Conservation (phyloP, 768 basidiomycete species). For the Paxillus involutus region DNA sequence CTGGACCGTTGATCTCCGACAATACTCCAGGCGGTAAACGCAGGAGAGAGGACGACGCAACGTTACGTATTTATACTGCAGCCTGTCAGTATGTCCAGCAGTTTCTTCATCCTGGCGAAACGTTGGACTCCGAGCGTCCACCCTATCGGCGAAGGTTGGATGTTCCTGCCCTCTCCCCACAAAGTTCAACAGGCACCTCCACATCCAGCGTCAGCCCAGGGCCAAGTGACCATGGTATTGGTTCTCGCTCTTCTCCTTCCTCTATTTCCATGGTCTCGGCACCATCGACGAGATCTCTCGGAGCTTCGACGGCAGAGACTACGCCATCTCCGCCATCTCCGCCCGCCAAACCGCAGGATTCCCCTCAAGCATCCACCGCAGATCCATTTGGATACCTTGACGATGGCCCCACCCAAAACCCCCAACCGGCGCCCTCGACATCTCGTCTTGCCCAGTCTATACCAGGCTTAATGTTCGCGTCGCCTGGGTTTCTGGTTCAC, state of each 20-base stretch:
- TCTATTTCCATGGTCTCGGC: neutral
- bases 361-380: conserved; percentile 24
- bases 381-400: conserved; percentile 67
- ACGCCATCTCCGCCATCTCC: conserved; percentile 1
- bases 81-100: conserved; percentile 55
- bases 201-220: neutral
- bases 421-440: conserved; percentile 20
- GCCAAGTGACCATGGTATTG: neutral
- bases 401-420: conserved; percentile 30
- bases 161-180: neutral
- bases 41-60: conserved; percentile 54
- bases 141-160: conserved; percentile 19
- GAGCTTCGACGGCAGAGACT: neutral
- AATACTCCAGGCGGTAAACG: conserved; percentile 43
- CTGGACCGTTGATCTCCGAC: conserved; percentile 6
- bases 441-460: conserved; percentile 21
- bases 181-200: neutral
- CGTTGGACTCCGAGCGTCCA: conserved; percentile 17
- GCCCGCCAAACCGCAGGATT: neutral
- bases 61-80: conserved; percentile 49
- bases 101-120: conserved; percentile 39
- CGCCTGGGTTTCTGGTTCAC: conserved; percentile 33
- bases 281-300: neutral
- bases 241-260: neutral
- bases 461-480: conserved; percentile 35